Evolutionary conservation across 2,329 filamentous ascomycete species (phyloP), one percentile per base, ranked within the genome.

Genomic region (Akanthomyces dipterigenus): DNA sequence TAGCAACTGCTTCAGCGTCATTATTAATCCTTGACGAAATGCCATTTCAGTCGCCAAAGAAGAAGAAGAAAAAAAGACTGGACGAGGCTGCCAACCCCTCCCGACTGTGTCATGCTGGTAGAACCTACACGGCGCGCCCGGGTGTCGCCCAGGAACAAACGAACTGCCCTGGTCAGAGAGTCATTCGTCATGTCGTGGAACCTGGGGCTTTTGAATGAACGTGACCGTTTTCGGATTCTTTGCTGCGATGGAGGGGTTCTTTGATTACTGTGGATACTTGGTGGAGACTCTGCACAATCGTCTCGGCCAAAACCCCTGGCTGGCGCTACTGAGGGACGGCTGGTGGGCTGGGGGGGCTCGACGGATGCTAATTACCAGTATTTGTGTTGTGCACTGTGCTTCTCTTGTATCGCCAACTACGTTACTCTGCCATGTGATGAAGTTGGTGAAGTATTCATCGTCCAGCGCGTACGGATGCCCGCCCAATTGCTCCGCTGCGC

Each of bases 241-340:
- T 46, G 9, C n/a, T 20, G 20, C 8, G 36, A 54, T 42, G 20
- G 20, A 20, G 22, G 26, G n/a, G 4, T 42, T 43, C 14, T 60
- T 60, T 60, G 22, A 60, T 60, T 60, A 40, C 58, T 38, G 58
- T 60, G 58, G 58, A 28, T 54, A 54, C 58, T 20, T 20, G 22
- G 58, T 55, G 58, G 50, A 38, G 48, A 45, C 31, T 38, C 38
- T 60, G 58, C n/a, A 54, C 58, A 60, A 60, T 60, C 58, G 34
- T 58, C 45, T 45, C 36, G 26, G 40, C 22, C 45, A 11, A 11
- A 20, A 49, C 34, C 45, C 55, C 43, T 58, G 45, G 16, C 26
- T 22, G 55, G 55, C 55, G 55, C 55, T 55, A 26, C 40, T 49
- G 22, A 31, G 18, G 20, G 54, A 55, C 34, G 45, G 18, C 50